phyloP scores from a whole-genome alignment of 179 eudicot species.

The Pouteria campechiana region DNA sequence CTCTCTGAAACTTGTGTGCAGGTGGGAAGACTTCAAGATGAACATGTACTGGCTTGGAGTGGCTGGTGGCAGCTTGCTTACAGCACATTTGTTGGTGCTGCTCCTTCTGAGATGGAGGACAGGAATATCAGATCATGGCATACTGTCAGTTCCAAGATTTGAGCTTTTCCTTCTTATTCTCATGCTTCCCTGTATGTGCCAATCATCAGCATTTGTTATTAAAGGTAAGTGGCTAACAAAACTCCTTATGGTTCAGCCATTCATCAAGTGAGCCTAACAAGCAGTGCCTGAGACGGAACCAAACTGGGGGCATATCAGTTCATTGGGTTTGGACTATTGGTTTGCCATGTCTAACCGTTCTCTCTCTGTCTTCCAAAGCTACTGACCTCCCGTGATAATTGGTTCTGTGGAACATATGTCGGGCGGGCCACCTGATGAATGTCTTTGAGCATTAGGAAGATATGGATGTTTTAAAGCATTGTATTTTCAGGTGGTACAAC shows the following conservation, averaged over 20 bases:
- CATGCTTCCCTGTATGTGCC: slow-evolving; percentile 11
- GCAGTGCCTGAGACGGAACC: too few species aligned
- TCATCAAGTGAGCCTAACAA: too few species aligned
- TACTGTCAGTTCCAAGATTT: slow-evolving; percentile 10
- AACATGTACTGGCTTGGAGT: slow-evolving; percentile 17
- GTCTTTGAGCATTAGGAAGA: too few species aligned
- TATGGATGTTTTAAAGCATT: too few species aligned
- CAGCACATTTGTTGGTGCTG: neutral
- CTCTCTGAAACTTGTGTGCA: neutral
- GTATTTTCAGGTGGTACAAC: slow-evolving; percentile 14
- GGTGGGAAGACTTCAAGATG: slow-evolving; percentile 13
- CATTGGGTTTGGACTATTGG: too few species aligned
- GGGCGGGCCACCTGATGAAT: too few species aligned
- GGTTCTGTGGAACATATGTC: too few species aligned
- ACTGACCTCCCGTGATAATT: too few species aligned
- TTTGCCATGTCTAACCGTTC: too few species aligned
- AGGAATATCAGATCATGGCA: neutral
- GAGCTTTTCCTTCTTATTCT: slow-evolving; percentile 12
- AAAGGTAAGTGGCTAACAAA: slow-evolving; percentile 1
- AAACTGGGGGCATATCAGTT: too few species aligned
- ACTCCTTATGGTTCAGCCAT: neutral
- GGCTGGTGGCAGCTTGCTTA: slow-evolving; percentile 5
- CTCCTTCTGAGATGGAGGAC: slow-evolving; percentile 9
- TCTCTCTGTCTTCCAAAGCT: too few species aligned
- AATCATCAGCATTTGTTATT: slow-evolving; percentile 13